Base-by-base conservation (phyloP, 78 protist genomes). In the Guillardia theta region DNA sequence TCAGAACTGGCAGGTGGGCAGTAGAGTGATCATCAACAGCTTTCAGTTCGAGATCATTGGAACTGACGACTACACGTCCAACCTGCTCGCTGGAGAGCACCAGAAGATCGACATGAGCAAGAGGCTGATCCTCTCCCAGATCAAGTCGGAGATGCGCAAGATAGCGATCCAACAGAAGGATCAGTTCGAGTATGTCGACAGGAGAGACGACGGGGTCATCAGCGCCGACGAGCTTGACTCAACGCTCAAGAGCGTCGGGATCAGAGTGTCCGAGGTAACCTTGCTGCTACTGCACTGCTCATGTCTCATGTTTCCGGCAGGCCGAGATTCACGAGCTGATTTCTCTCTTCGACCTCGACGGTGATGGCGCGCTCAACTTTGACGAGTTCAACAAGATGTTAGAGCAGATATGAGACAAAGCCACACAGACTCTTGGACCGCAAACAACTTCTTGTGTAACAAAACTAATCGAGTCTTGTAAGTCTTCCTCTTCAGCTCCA, bases 61-160 rank as follows among this genome's bases (percentile, higher is more conserved):
- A 15, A 2, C 10, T 15, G 87, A 70, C 44, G 87, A 70, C 45
- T 70, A 36, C 87, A 70, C 87, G 45, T 4, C 45, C 5, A 27
- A 10, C 4, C 87, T 70, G 9, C 87, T 22, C 47, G 37, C 9
- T 27, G 87, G 87, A 27, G 87, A 36, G 87, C 9, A 37, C 9
- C 87, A 37, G 45, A 70, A 70, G 87, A 37, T 70, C n/a, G 87
- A 70, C 87, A 70, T 70, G 87, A 37, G 37, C 44, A 70, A 70
- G 87, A 70, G 87, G 47, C 87, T 70, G 39, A 27, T 70, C 45
- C 87, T 70, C 45, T 70, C 87, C 39, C 33, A 70, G 87, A 70
- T 70, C 87, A 70, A 70, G 44, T 1, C 33, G 9, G 87, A 70
- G 87, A 70, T 70, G 87, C 87, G 87, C 87, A 70, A 70, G 41